Evolutionary conservation across 768 basidiomycete species (phyloP), one percentile per base, ranked within the genome.

Genomic region (Suillus spraguei): DNA sequence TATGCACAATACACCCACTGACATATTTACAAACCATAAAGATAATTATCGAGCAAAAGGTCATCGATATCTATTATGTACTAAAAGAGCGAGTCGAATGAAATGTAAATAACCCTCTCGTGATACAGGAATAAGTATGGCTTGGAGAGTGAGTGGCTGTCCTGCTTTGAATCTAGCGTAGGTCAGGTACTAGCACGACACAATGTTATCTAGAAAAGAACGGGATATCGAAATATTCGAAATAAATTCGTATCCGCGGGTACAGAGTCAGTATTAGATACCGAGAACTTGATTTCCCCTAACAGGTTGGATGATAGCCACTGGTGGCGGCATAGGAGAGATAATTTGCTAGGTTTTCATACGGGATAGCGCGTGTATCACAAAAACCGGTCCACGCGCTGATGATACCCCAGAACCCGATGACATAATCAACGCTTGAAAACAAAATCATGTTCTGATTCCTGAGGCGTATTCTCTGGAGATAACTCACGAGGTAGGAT

Each of bases 371-470:
- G 17, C 58, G 59, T 13, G 65, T 72, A 33, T 44, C 62, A 35
- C 71, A 71, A 8, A 63, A 66, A 13, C 71, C 71, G 2, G 70
- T 71, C 70, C 71, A 71, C 20, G 71, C 71, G 42, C 64, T 68
- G 44, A 72, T 63, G 17, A 62, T 20, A 20, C 47, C 60, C 71
- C 71, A 71, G 54, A 70, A 68, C 20, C 60, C 67, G 35, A 63
- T 62, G n/a, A 71, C 63, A 35, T 72, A 72, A 47, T 68, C 59
- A 22, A 50, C 6, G 4, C 71, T 71, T 35, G 49, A 13, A 9
- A 58, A 47, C 24, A 6, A n/a, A 52, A 63, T 33, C 3, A 32
- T 32, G 13, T 63, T 50, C 22, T 39, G n/a, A n/a, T n/a, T n/a
- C n/a, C n/a, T n/a, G 32, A n/a, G 11, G 9, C 14, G 0, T 39